Evolutionary conservation across 106 monocot genomes (phyloP).

Genomic region (Allium fistulosum): DNA sequence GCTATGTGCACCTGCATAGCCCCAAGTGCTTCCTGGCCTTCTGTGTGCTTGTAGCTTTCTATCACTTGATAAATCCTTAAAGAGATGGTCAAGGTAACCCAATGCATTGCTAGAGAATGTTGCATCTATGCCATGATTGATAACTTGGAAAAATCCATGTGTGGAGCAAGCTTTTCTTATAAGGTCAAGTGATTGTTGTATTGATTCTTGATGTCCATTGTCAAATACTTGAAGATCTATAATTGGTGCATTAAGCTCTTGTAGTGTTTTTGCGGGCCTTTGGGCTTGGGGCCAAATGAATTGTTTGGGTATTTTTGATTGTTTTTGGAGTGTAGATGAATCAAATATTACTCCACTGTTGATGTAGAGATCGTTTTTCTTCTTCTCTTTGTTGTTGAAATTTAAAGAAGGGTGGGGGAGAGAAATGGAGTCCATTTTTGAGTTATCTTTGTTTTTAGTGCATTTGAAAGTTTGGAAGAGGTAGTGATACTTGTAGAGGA

Average conservation of each 20-base stretch:
- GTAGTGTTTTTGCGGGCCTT: neutral
- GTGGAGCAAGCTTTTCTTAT: constrained; percentile 29
- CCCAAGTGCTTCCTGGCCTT: constrained; percentile 58
- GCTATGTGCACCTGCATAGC: constrained; percentile 61
- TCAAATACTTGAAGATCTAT: constrained; percentile 47
- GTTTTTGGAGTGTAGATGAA: constrained; percentile 1
- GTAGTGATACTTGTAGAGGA: neutral
- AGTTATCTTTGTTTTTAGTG: neutral
- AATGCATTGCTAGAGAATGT: constrained; percentile 16
- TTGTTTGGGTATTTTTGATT: constrained; percentile 35
- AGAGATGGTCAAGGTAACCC: constrained; percentile 37
- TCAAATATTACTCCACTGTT: constrained; percentile 1
- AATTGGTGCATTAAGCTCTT: constrained; percentile 41
- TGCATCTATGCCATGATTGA: constrained; percentile 39
- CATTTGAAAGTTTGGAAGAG: neutral
- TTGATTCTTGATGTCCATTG: constrained; percentile 17
- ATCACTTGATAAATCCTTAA: constrained; percentile 23
- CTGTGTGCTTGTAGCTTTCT: constrained; percentile 38
- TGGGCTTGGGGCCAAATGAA: constrained; percentile 56
- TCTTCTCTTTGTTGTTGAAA: constrained; percentile 3
- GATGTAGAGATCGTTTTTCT: neutral
- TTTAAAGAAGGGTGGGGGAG: neutral
- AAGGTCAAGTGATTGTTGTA: constrained; percentile 11
- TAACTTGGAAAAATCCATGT: constrained; percentile 62
- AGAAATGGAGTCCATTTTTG: constrained; percentile 6